A percentile compares a stretch with the other conserved stretches of the same genome.
Evolutionary conservation across 1,139 yeast genomes (phyloP).

Genomic region (Pichia sp.): DNA sequence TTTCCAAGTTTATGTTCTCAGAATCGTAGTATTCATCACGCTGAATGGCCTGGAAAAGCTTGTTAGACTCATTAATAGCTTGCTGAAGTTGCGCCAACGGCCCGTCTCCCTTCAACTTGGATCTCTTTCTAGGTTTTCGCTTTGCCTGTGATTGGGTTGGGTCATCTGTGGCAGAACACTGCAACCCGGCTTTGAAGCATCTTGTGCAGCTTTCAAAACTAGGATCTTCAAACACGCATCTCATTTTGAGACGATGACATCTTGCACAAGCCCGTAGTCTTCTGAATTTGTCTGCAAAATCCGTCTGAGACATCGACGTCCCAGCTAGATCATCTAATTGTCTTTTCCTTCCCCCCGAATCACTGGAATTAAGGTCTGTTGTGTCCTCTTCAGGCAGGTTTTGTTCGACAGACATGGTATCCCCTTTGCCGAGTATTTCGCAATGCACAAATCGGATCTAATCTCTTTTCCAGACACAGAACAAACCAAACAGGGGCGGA

Average conservation of each 20-base stretch:
- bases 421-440: neutral
- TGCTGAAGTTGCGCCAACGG: conserved; percentile 28
- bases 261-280: conserved; percentile 51
- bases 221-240: conserved; percentile 51
- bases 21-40: conserved; percentile 15
- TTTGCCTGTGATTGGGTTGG: conserved; percentile 37
- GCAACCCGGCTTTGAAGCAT: conserved; percentile 42
- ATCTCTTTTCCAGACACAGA: too few species aligned
- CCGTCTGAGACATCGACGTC: conserved; percentile 14
- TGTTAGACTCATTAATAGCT: conserved; percentile 24
- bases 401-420: neutral
- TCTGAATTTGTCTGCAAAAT: conserved; percentile 31
- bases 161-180: conserved; percentile 47
- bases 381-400: neutral
- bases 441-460: too few species aligned
- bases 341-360: conserved; percentile 3
- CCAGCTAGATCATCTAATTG: neutral
- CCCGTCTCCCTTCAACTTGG: conserved; percentile 27
- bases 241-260: conserved; percentile 52
- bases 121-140: conserved; percentile 29
- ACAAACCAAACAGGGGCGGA: too few species aligned
- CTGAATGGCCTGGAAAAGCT: conserved; percentile 23
- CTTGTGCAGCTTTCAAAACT: conserved; percentile 41
- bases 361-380: neutral
- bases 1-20: conserved; percentile 21